Evolutionary conservation across 2,329 filamentous ascomycete species (phyloP), one percentile per base, ranked within the genome.

Genomic region (Fusarium nodosum): DNA sequence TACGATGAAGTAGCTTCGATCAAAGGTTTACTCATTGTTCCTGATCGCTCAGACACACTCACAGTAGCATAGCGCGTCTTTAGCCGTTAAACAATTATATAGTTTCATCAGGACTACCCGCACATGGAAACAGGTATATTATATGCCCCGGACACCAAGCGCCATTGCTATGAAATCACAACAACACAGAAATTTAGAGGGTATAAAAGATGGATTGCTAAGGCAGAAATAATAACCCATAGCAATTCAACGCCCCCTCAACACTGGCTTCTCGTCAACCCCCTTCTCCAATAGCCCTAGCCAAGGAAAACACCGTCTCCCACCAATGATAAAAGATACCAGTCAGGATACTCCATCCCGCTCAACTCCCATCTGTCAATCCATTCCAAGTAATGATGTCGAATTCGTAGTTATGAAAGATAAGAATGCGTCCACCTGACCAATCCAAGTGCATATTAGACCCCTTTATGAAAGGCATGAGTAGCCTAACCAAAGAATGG

Each of bases 131-230:
- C 72, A 78, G 72, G 74, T 74, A 77, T 77, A 76, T 28, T 75
- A 74, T 68, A 74, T 76, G 73, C 71, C 67, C 72, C 69, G 68
- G 72, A 75, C 66, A 77, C 74, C 72, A 69, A 75, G 77, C 77
- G 72, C 77, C 77, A 61, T 72, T 79, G 76, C 77, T 72, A 77
- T 78, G 74, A 77, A 69, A 75, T 64, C 72, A 73, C 64, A 72
- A 62, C 69, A 72, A 65, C 48, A 54, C 62, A 72, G 55, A 65
- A 61, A 56, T 38, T 73, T 52, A 64, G 62, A 68, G 45, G 47
- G 52, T 65, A 70, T 41, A 67, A 75, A 69, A 71, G 65, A 66
- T 68, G 60, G 59, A 73, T 72, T 72, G 69, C 57, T 64, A 69
- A 62, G 62, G 66, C 57, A 71, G 64, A 59, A 55, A 60, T 53